phyloP scores from a whole-genome alignment of 306 rosid genomes.

The Dryas alaskensis region DNA sequence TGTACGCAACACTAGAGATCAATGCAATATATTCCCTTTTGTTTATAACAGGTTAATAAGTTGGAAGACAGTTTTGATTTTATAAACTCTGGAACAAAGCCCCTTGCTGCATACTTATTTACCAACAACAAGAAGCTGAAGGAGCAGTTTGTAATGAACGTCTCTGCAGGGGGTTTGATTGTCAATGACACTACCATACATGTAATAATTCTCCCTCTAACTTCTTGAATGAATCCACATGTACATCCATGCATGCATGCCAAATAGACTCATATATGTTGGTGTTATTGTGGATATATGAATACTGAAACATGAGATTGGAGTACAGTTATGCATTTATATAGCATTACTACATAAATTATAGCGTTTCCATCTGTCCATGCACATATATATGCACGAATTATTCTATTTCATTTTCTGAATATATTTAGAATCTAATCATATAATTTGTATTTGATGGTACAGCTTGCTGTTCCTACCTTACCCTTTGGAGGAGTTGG shows the following conservation, averaged over 20 bases:
- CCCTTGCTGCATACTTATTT: slow-evolving; percentile 96
- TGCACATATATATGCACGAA: not conserved
- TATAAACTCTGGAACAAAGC: slow-evolving; percentile 81
- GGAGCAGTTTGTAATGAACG: slow-evolving; percentile 56
- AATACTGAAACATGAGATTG: no score
- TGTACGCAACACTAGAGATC: not conserved
- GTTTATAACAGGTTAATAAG: slow-evolving; percentile 63
- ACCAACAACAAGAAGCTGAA: slow-evolving; percentile 70
- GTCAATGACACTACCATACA: slow-evolving; percentile 80
- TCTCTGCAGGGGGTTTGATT: slow-evolving; percentile 91
- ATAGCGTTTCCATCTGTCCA: not conserved
- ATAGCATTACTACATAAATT: no score
- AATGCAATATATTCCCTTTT: not conserved
- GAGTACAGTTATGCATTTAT: no score
- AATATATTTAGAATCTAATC: not conserved
- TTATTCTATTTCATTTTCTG: slow-evolving; percentile 5
- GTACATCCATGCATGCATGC: not conserved
- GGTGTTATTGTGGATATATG: no score
- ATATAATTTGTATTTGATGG: slow-evolving; percentile 1
- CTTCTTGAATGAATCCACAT: not conserved
- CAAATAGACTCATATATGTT: no score
- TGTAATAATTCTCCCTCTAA: slow-evolving; percentile 41
- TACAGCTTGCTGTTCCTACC: slow-evolving; percentile 72
- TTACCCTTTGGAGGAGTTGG: slow-evolving; percentile 98
- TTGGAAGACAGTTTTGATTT: slow-evolving; percentile 75